A percentile compares a stretch with the other conserved stretches of the same genome.
phyloP scores from a whole-genome alignment of 768 basidiomycete species.

The Hygrocybe coccinea region DNA sequence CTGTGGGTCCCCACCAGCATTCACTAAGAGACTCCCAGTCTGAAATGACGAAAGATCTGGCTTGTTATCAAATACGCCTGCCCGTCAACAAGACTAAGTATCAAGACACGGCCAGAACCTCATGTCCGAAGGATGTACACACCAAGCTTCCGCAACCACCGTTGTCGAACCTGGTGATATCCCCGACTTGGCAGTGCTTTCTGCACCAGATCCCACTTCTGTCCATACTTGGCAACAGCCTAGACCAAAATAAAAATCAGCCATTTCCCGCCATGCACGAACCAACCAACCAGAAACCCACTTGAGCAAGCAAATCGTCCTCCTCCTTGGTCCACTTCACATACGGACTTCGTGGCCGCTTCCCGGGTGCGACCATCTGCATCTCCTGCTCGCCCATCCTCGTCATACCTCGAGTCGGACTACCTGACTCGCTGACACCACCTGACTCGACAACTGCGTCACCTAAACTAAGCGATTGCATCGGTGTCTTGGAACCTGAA shows the following conservation, averaged over 20 bases:
- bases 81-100: not conserved
- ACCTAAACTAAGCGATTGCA: not conserved
- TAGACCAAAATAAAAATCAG: not conserved
- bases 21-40: slow-evolving; percentile 19
- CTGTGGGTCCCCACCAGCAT: not conserved
- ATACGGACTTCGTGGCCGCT: slow-evolving; percentile 37
- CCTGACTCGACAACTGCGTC: not conserved
- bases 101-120: not conserved
- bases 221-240: slow-evolving; percentile 18
- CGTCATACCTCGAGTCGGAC: not conserved
- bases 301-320: slow-evolving; percentile 37
- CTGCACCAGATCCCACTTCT: slow-evolving; percentile 36
- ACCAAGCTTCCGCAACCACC: slow-evolving; percentile 41
- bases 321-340: slow-evolving; percentile 42
- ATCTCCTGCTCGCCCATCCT: slow-evolving; percentile 6
- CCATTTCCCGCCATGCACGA: not conserved
- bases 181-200: slow-evolving; percentile 32
- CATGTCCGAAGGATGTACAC: slow-evolving; percentile 1
- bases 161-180: slow-evolving; percentile 40
- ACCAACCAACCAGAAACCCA: slow-evolving; percentile 11
- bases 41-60: slow-evolving; percentile 32
- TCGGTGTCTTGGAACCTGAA: not conserved
- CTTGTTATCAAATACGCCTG: slow-evolving; percentile 35
- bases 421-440: not conserved
- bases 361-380: slow-evolving; percentile 21